Base-by-base conservation (phyloP, 371 early-diverging fungal species). In the Caulochytrium protostelioides region DNA sequence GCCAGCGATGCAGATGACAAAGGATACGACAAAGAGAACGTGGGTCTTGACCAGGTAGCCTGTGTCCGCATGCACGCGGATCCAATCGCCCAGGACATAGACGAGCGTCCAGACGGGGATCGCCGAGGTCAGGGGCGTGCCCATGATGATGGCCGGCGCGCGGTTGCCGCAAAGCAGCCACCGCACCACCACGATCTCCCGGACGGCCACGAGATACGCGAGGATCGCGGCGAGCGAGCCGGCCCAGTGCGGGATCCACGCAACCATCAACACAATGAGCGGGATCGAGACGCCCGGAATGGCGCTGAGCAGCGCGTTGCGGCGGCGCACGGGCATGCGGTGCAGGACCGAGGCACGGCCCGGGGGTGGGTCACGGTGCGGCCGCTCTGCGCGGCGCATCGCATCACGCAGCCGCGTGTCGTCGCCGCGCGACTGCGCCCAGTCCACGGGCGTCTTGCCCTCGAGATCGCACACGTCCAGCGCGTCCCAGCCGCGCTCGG, bases 101-200 rank as follows among this genome's bases (percentile, higher is more conserved):
- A 35, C 3, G 36, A 19, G 27, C 15, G 12, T 23, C 4, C 6
- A 22, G 8, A 34, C 16, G 21, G 24, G 4, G 6, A 16, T 6
- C 7, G 24, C 14, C 14, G 6, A 8, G 16, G 13, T 10, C 14
- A 6, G 34, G 10, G 10, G 24, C 46, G 32, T 59, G 35, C 55
- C 49, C 6, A 65, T 61, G 12, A 67, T 36, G 4, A 67, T 49
- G n/a, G n/a, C n/a, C n/a, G n/a, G n/a, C n/a, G n/a, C n/a, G n/a
- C n/a, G n/a, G n/a, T n/a, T n/a, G n/a, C n/a, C n/a, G 4, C 49
- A 39, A 2, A 51, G 26, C 2, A 52, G 16, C 81, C 82, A 89
- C 9, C 68, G 61, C 5, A 70, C 29, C 3, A 65, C 46, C 1
- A 73, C 71, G 54, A 44, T 33, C 26, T 47, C 30, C 15, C 33